These are phyloP conservation scores for Monosporascus sp. DNA, from an alignment of 2,329 filamentous ascomycete species.

Conservation along the genomic window DNA sequence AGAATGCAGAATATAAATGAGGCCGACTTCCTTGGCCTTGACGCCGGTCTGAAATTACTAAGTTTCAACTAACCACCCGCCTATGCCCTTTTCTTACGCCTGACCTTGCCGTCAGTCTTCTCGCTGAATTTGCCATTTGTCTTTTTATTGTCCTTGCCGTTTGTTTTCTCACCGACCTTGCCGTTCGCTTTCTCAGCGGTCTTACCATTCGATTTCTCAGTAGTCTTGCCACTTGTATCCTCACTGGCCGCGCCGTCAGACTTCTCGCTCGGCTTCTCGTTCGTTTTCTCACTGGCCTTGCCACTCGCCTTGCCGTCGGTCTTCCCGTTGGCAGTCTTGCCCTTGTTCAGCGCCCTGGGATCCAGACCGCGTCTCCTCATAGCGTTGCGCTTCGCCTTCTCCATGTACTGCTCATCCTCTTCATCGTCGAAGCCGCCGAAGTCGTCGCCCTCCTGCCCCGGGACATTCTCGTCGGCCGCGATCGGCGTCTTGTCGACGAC, in stretches of 20 bases:
- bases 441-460: slow-evolving; percentile 40
- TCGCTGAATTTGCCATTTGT: background rate
- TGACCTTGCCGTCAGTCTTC: background rate
- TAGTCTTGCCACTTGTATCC: slow-evolving; percentile 15
- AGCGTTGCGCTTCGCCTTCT: slow-evolving; percentile 66
- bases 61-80: background rate
- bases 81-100: background rate
- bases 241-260: slow-evolving; percentile 28
- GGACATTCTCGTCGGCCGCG: slow-evolving; percentile 36
- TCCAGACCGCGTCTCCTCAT: slow-evolving; percentile 71
- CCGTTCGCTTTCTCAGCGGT: background rate
- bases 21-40: too few species aligned
- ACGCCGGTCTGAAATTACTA: background rate
- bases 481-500: slow-evolving; percentile 68
- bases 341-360: slow-evolving; percentile 52
- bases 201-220: slow-evolving; percentile 26
- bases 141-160: slow-evolving; percentile 2
- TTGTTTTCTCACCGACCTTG: slow-evolving; percentile 24
- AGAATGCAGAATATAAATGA: too few species aligned
- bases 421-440: slow-evolving; percentile 74
- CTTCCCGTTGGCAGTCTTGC: slow-evolving; percentile 25
- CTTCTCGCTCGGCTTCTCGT: slow-evolving; percentile 10
- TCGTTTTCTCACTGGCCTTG: slow-evolving; percentile 21
- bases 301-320: slow-evolving; percentile 7
- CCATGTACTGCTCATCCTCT: slow-evolving; percentile 66